These are phyloP conservation scores for Pseudofabraea citricarpa DNA, from an alignment of 2,329 filamentous ascomycete species.

Conservation along the genomic window DNA sequence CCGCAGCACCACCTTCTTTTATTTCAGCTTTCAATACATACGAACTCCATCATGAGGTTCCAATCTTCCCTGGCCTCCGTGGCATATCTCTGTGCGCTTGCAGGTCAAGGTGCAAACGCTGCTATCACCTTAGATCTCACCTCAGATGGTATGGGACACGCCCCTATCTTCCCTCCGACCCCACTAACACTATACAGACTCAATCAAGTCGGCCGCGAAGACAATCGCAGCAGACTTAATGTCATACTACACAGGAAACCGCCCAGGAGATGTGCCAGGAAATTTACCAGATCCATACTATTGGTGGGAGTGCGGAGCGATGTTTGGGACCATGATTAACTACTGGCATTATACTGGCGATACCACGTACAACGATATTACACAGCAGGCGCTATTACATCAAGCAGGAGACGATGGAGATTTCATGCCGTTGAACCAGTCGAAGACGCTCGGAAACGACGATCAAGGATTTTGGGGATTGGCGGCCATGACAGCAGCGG, in stretches of 20 bases:
- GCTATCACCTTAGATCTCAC: conserved; percentile 1
- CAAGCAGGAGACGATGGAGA: conserved; percentile 68
- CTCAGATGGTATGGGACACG: not conserved
- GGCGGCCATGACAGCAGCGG: conserved; percentile 64
- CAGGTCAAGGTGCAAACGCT: conserved; percentile 1
- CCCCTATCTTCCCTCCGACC: not conserved
- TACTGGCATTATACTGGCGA: conserved; percentile 1
- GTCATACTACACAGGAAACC: conserved; percentile 44
- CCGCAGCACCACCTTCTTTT: no score
- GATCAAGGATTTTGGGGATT: conserved; percentile 72
- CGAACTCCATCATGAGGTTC: not conserved
- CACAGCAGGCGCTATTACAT: conserved; percentile 65
- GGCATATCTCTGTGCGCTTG: conserved; percentile 2
- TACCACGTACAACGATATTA: conserved; percentile 36
- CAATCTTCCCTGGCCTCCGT: not conserved
- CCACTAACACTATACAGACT: conserved; percentile 9
- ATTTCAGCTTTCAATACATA: not conserved
- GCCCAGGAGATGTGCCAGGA: conserved; percentile 44
- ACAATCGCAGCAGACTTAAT: conserved; percentile 43
- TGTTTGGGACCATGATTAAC: conserved; percentile 29
- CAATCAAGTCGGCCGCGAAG: conserved; percentile 27
- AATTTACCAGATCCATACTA: conserved; percentile 43
- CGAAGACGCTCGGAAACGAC: conserved; percentile 57
- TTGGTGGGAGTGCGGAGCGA: conserved; percentile 67
- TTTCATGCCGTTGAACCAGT: conserved; percentile 74